Evolutionary conservation across 2,329 filamentous ascomycete species (phyloP).

Genomic region (Sporothrix brasiliensis): DNA sequence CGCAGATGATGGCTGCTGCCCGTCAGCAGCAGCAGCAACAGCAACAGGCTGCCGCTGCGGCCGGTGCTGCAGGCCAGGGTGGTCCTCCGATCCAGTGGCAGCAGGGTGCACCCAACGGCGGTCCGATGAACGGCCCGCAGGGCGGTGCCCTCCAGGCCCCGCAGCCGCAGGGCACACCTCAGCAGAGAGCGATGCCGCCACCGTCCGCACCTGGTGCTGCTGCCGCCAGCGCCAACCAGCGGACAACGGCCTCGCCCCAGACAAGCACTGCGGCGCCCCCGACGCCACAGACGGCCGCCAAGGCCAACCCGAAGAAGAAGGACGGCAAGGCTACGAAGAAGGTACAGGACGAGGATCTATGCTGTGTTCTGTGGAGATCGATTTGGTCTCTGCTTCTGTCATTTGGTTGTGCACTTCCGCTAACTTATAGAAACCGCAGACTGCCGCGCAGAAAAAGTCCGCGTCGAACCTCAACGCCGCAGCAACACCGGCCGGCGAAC

Average conservation of each 20-base stretch:
- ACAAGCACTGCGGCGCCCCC: conserved; percentile 69
- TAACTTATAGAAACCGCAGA: conserved; percentile 44
- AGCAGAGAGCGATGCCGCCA: conserved; percentile 70
- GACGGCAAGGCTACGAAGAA: conserved; percentile 66
- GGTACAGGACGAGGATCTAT: conserved; percentile 52
- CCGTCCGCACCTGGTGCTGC: conserved; percentile 59
- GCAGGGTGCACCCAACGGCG: conserved; percentile 49
- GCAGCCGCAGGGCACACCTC: conserved; percentile 70
- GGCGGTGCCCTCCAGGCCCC: conserved; percentile 50
- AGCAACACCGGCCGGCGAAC: conserved; percentile 61
- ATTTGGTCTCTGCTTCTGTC: not conserved
- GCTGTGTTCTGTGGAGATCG: not conserved
- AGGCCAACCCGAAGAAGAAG: conserved; percentile 79
- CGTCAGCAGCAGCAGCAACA: conserved; percentile 45
- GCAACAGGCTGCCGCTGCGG: conserved; percentile 29
- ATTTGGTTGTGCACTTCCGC: not conserved
- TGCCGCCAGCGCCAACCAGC: conserved; percentile 52
- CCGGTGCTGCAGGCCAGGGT: conserved; percentile 39
- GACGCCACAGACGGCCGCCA: conserved; percentile 73
- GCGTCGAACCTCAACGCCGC: conserved; percentile 56
- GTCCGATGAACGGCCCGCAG: conserved; percentile 45
- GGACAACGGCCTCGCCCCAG: conserved; percentile 64
- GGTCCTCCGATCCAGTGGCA: conserved; percentile 55
- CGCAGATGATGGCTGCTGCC: conserved; percentile 60
- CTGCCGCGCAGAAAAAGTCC: conserved; percentile 64